Evolutionary conservation across 495 filamentous ascomycete genomes (phyloP).

Genomic region (Talaromyces thailandensis): DNA sequence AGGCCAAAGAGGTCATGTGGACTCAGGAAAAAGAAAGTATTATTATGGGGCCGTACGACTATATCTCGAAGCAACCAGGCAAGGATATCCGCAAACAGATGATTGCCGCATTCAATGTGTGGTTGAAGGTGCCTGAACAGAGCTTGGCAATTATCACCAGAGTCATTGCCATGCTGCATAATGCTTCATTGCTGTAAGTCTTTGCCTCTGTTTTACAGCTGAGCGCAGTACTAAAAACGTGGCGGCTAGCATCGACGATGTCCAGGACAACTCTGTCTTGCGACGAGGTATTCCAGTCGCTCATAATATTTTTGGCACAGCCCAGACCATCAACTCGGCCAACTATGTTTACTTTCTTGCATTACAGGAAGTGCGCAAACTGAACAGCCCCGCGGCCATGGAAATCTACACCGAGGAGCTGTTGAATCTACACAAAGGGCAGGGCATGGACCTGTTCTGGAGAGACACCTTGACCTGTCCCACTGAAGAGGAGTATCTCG

Average conservation of each 20-base stretch:
- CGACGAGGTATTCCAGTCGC: conserved; percentile 87
- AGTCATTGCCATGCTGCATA: conserved; percentile 90
- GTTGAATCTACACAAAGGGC: conserved; percentile 87
- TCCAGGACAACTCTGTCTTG: conserved; percentile 75
- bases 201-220: background rate
- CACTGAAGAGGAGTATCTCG: conserved; percentile 91
- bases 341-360: conserved; percentile 97
- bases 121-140: conserved; percentile 73
- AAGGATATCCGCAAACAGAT: conserved; percentile 84
- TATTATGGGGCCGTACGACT: conserved; percentile 78
- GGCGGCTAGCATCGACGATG: conserved; percentile 65
- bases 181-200: conserved; percentile 69
- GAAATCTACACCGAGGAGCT: conserved; percentile 82
- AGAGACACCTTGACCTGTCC: conserved; percentile 88
- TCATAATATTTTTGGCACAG: conserved; percentile 88
- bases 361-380: conserved; percentile 68
- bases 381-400: conserved; percentile 61
- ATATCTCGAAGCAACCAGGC: conserved; percentile 75
- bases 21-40: conserved; percentile 66
- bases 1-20: conserved; percentile 51
- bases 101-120: conserved; percentile 84
- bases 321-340: conserved; percentile 93
- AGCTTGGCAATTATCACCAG: conserved; percentile 75
- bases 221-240: background rate
- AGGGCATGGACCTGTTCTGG: conserved; percentile 98